Evolutionary conservation across 345 rosid species (phyloP), one percentile per base, ranked within the genome.

Genomic region (Euphorbia peplus): DNA sequence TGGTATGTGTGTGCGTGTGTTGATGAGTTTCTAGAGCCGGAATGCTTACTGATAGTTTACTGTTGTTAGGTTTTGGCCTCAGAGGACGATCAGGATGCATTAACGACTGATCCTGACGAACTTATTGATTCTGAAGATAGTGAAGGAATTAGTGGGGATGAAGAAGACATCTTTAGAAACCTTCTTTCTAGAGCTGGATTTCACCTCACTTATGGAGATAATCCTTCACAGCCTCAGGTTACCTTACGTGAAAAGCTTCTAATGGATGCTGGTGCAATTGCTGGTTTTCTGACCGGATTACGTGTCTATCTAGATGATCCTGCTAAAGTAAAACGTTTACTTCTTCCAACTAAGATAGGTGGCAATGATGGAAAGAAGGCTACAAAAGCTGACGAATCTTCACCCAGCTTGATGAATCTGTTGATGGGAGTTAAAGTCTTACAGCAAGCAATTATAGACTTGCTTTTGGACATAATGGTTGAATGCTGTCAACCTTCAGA

Each of bases 61-160:
- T 77, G 72, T 58, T 72, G 39, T 74, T 80, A 95, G 99, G 99
- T 95, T 70, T 75, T 88, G 76, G 99, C 97, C 59, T 95, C 92
- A 48, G 99, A 95, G 74, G 99, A 95, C 66, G 97, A 92, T 78
- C 99, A 89, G 80, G 98, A 95, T 76, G 95, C 97, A 74, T 77
- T 95, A 81, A 90, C 97, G 63, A 95, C 99, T 52, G 99, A 95
- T 85, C 99, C 99, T 75, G 99, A 95, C 81, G 99, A 95, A 70
- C 90, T 92, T 60, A 79, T 95, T 85, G 99, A 90, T 80, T 92
- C 99, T 73, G 99, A 95, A 59, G 99, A 89, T 62, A 90, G 98
- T 75, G 99, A 92, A 72, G 97, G 91, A 75, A 82, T 90, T 56
- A 88, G 97, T 63, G 97, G 97, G 70, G 99, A 92, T 67, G 99